Conservation (phyloP, 2,329 filamentous ascomycete genomes). For the Calonectria ilicicola region DNA sequence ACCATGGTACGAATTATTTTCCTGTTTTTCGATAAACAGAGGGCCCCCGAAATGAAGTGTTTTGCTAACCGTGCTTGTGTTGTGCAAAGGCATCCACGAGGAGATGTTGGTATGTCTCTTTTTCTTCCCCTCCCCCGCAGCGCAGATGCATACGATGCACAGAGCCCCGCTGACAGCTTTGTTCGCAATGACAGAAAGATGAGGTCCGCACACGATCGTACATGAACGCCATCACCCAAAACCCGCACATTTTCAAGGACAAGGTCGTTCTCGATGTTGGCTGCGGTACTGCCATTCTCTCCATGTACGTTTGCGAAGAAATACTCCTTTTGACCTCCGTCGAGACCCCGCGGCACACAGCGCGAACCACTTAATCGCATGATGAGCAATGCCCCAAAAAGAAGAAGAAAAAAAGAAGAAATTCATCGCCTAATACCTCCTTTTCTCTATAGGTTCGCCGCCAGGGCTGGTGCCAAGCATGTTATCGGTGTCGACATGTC, state of each 20-base stretch:
- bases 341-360: not conserved
- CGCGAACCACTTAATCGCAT: not conserved
- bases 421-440: slow-evolving; percentile 18
- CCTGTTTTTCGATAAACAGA: slow-evolving; percentile 39
- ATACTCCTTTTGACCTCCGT: not conserved
- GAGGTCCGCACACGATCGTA: slow-evolving; percentile 97
- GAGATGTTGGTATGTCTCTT: slow-evolving; percentile 88
- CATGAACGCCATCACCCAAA: slow-evolving; percentile 97
- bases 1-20: slow-evolving; percentile 78
- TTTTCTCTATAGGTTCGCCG: slow-evolving; percentile 81
- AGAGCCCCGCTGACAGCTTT: slow-evolving; percentile 34
- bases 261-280: slow-evolving; percentile 93
- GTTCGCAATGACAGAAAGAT: slow-evolving; percentile 78
- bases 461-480: slow-evolving; percentile 95
- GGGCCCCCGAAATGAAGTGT: not conserved
- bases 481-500: slow-evolving; percentile 99
- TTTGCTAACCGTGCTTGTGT: slow-evolving; percentile 44
- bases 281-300: slow-evolving; percentile 97
- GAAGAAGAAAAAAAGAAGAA: not conserved
- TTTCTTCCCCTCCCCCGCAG: slow-evolving; percentile 31
- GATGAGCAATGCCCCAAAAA: not conserved
- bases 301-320: slow-evolving; percentile 77
- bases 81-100: slow-evolving; percentile 85
- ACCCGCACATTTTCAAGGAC: slow-evolving; percentile 90
- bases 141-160: slow-evolving; percentile 19